phyloP scores from a whole-genome alignment of 345 rosid genomes.

The Hibiscus syriacus region DNA sequence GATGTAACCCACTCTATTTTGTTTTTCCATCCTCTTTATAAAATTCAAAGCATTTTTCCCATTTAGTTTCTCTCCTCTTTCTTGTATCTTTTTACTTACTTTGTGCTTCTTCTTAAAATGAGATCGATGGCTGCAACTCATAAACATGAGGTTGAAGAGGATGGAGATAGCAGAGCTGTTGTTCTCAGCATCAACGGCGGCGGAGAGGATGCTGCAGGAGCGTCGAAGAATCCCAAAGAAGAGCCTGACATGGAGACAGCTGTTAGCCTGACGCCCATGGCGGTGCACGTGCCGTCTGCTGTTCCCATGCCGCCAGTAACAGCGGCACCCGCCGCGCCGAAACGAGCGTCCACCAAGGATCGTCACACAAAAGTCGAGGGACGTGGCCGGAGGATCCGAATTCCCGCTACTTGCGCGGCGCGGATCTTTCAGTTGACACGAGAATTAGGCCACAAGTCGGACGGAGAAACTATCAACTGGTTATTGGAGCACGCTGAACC shows the following conservation, averaged over 20 bases:
- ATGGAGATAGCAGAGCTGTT: slow-evolving; percentile 18
- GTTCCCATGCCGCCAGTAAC: slow-evolving; percentile 24
- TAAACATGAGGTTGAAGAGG: slow-evolving; percentile 25
- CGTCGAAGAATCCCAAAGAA: slow-evolving; percentile 4
- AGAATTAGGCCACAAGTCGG: slow-evolving; percentile 80
- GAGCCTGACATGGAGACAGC: slow-evolving; percentile 32
- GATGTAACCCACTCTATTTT: slow-evolving; percentile 2
- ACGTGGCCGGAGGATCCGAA: slow-evolving; percentile 88
- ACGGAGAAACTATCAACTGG: slow-evolving; percentile 85
- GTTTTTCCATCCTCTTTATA: neutral
- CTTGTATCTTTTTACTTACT: neutral
- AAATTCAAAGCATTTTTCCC: slow-evolving; percentile 11
- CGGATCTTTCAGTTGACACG: slow-evolving; percentile 82
- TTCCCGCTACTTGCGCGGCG: slow-evolving; percentile 94
- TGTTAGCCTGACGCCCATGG: slow-evolving; percentile 16
- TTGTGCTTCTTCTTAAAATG: neutral
- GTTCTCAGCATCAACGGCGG: slow-evolving; percentile 27
- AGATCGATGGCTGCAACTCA: slow-evolving; percentile 24
- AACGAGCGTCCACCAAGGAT: slow-evolving; percentile 67
- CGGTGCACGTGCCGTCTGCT: slow-evolving; percentile 28
- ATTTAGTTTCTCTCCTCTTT: slow-evolving; percentile 28
- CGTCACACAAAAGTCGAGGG: slow-evolving; percentile 94
- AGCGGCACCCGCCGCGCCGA: slow-evolving; percentile 29
- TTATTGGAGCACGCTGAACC: slow-evolving; percentile 76
- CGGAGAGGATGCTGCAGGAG: neutral